Conservation (phyloP, 208 protist genomes). For the Trypanosoma melophagium region DNA sequence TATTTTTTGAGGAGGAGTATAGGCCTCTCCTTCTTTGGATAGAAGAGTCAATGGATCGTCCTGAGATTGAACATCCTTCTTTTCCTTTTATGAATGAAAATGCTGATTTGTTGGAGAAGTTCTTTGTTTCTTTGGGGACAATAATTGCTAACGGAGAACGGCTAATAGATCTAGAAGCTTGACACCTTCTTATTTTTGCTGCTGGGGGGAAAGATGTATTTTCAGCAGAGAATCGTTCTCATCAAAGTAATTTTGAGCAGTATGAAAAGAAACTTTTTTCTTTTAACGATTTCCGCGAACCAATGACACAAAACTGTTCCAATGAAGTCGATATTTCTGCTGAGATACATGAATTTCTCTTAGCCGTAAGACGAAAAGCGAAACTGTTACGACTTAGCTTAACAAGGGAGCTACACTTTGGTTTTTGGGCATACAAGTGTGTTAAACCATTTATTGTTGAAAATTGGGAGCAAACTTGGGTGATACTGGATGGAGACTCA, state of each 20-base stretch:
- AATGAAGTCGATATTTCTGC: neutral
- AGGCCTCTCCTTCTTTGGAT: neutral
- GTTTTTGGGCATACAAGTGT: constrained; percentile 64
- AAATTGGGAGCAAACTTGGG: constrained; percentile 63
- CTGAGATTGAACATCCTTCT: neutral
- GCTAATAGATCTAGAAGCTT: constrained; percentile 8
- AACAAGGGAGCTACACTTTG: constrained; percentile 25
- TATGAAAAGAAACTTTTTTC: constrained; percentile 7
- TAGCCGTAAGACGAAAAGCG: neutral
- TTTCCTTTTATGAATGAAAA: constrained; percentile 21
- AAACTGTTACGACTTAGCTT: neutral
- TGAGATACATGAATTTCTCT: constrained; percentile 4
- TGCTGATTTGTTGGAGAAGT: neutral
- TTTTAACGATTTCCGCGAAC: constrained; percentile 4
- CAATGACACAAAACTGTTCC: neutral
- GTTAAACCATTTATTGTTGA: constrained; percentile 41
- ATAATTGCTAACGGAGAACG: neutral
- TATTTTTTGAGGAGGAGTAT: neutral
- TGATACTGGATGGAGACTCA: constrained; percentile 22
- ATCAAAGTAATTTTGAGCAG: too few relatives aligned
- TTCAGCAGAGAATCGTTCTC: too few relatives aligned
- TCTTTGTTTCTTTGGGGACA: constrained; percentile 11
- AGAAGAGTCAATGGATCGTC: neutral
- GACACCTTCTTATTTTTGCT: constrained; percentile 3
- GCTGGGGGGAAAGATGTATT: neutral